phyloP scores from a whole-genome alignment of 768 basidiomycete genomes.

The Pleurotus tuoliensis region DNA sequence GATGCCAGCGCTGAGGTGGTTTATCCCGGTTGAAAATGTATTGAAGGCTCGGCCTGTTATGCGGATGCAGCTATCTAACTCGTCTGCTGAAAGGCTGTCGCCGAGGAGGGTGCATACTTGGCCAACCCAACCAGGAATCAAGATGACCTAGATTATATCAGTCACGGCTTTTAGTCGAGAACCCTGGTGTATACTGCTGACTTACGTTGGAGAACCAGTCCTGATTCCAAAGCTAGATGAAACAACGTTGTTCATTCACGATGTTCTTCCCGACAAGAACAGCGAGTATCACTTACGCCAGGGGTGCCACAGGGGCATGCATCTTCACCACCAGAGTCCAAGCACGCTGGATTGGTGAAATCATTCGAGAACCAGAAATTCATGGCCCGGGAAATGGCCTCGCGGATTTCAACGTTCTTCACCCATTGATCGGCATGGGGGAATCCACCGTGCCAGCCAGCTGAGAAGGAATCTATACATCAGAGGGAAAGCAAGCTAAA shows the following conservation, averaged over 20 bases:
- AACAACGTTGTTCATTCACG: not conserved
- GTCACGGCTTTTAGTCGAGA: not conserved
- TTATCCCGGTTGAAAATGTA: constrained; percentile 29
- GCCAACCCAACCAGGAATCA: constrained; percentile 45
- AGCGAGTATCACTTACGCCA: constrained; percentile 16
- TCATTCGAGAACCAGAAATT: constrained; percentile 51
- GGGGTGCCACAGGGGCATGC: constrained; percentile 47
- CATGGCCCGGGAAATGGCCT: constrained; percentile 36
- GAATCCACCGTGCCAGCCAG: constrained; percentile 49
- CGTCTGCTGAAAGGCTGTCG: constrained; percentile 27
- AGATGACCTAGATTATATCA: constrained; percentile 36
- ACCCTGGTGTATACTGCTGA: no score
- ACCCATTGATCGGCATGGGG: constrained; percentile 31
- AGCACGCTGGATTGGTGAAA: constrained; percentile 40
- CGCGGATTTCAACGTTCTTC: constrained; percentile 27
- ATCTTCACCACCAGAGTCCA: constrained; percentile 38
- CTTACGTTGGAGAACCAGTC: constrained; percentile 51
- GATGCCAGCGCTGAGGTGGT: constrained; percentile 32
- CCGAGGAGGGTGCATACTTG: constrained; percentile 44
- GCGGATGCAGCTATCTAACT: constrained; percentile 30
- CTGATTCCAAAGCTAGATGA: constrained; percentile 35
- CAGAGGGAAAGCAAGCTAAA: no score
- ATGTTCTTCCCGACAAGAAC: constrained; percentile 6
- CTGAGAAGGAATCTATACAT: constrained; percentile 38
- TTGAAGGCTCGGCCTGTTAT: constrained; percentile 41